Base-by-base conservation (phyloP, 2,329 filamentous ascomycete species). In the Xylariaceae sp. region DNA sequence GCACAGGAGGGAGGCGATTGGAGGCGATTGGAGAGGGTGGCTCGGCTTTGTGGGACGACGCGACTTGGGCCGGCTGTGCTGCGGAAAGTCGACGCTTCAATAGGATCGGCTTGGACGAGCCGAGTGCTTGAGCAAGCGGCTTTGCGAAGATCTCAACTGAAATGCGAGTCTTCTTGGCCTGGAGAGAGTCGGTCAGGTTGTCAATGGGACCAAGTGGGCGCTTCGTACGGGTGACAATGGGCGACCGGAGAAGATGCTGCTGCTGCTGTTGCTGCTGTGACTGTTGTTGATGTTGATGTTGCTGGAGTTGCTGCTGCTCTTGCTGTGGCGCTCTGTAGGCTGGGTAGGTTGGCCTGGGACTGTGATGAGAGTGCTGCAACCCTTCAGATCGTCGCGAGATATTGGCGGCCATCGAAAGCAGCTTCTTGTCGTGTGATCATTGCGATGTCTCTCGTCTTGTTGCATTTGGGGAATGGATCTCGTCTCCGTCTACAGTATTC, bases 141-240 rank as follows among this genome's bases (percentile, higher is more conserved):
- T 68, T 65, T 5, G 72, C 58, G 6, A 76, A 67, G 45, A 83
- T 79, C 62, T 83, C 79, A 59, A 81, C 77, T 21, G 77, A 70
- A 61, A 83, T 77, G 56, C 76, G 72, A 49, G 75, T 68, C 67
- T 72, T 77, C 69, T 83, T 84, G 51, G 71, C 65, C 52, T 73
- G 72, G 43, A 74, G 62, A 46, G 70, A 66, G 58, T 78, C 75
- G 62, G 73, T 69, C 51, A 80, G 75, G 64, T 69, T 69, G 46
- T 76, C 73, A 52, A 70, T 64, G 48, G 69, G 57, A 47, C 80
- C 76, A 61, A 78, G 72, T 46, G 69, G 70, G 58, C 79, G 74
- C 69, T 81, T 81, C 65, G 70, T 74, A 62, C 73, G 73, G 61
- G 70, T 71, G n/a, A n/a, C n/a, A n/a, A n/a, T n/a, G 58, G 69